A percentile compares a stretch with the other conserved stretches of the same genome.
phyloP scores from a whole-genome alignment of 768 basidiomycete species.

The Mycena alexandri region DNA sequence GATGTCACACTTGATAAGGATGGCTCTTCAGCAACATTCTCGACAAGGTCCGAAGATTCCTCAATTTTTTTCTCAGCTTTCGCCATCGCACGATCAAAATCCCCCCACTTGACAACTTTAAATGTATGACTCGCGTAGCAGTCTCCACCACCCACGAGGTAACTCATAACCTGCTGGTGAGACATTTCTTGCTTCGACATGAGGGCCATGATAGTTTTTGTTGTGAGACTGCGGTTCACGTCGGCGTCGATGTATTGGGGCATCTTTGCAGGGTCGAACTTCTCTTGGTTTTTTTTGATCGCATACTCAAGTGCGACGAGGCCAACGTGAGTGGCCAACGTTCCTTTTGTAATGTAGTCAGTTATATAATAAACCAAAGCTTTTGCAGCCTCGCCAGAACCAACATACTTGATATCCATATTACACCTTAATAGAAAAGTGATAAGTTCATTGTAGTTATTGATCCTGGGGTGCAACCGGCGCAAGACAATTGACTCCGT shows the following conservation, averaged over 20 bases:
- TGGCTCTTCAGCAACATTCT: too few relatives aligned
- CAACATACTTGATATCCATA: conserved; percentile 49
- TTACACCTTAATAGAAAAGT: conserved; percentile 41
- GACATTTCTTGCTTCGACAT: conserved; percentile 26
- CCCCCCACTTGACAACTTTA: not conserved
- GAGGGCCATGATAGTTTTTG: conserved; percentile 15
- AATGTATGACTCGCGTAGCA: conserved; percentile 9
- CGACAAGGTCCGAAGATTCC: too few relatives aligned
- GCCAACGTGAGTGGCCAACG: conserved; percentile 37
- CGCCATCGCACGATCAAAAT: not conserved
- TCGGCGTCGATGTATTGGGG: not conserved
- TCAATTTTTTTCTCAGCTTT: not conserved
- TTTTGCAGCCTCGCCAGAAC: conserved; percentile 45
- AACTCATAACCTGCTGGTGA: conserved; percentile 26
- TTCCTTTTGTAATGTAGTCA: conserved; percentile 51
- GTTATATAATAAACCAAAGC: conserved; percentile 49
- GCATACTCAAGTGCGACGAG: conserved; percentile 33
- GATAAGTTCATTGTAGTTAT: conserved; percentile 33
- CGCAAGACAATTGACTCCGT: conserved; percentile 27
- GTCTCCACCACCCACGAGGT: conserved; percentile 14
- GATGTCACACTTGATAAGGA: too few relatives aligned
- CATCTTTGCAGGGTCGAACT: not conserved
- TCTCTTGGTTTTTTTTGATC: conserved; percentile 4
- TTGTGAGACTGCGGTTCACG: conserved; percentile 10
- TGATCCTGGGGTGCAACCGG: conserved; percentile 27